Percentiles rank a stretch among this genome's conserved stretches.
Evolutionary conservation across 176 grass and related monocot genomes (phyloP).

Genomic region (Alopecurus myosuroides): DNA sequence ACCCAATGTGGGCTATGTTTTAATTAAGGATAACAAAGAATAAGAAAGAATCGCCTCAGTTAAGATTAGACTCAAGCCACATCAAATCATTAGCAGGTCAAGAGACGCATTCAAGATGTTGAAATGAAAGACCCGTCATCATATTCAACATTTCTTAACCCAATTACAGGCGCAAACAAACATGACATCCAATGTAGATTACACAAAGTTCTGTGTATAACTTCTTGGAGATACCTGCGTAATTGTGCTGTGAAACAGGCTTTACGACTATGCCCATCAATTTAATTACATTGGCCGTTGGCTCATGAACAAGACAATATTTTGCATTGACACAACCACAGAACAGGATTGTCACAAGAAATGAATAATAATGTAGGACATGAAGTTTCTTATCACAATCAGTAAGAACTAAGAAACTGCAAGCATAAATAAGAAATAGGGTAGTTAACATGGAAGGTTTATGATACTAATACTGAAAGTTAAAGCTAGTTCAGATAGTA

Average conservation of each 20-base stretch:
- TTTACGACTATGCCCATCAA: conserved; percentile 11
- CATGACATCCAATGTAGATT: not conserved
- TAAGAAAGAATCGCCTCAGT: not conserved
- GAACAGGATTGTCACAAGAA: not conserved
- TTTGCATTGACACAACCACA: not conserved
- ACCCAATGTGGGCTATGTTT: not conserved
- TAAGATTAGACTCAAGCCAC: not conserved
- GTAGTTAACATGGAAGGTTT: not conserved
- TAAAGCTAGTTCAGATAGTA: conserved; percentile 23
- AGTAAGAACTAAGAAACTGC: not conserved
- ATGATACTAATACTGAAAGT: not conserved
- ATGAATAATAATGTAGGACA: not conserved
- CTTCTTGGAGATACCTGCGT: not conserved
- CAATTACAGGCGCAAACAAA: not conserved
- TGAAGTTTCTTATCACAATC: not conserved
- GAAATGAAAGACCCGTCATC: not conserved
- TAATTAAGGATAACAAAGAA: conserved; percentile 1
- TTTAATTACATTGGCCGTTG: not conserved
- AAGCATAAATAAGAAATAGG: not conserved
- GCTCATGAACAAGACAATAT: not conserved
- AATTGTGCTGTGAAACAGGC: not conserved
- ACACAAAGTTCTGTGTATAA: not conserved
- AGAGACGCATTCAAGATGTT: not conserved
- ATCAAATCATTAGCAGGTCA: not conserved
- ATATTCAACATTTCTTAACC: not conserved